phyloP scores from a whole-genome alignment of 441 rosid species.

The Populus hybrid region DNA sequence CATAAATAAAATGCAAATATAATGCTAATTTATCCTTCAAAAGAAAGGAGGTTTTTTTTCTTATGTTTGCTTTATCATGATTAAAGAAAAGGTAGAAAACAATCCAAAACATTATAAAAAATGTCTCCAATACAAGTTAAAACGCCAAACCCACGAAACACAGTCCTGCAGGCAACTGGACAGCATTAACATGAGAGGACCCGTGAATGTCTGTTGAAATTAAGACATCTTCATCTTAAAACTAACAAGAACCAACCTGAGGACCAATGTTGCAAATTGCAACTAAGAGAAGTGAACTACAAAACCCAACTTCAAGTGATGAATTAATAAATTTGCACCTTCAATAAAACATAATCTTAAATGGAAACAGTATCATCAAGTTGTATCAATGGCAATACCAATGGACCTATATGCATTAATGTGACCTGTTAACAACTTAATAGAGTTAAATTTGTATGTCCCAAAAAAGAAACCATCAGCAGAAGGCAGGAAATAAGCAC shows the following conservation, averaged over 20 bases:
- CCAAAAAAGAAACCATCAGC: conserved; percentile 17
- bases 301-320: conserved; percentile 30
- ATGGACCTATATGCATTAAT: conserved; percentile 69
- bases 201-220: conserved; percentile 37
- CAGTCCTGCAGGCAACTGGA: conserved; percentile 83
- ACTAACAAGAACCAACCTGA: conserved; percentile 45
- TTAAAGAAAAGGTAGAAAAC: conserved; percentile 13
- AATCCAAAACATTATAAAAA: conserved; percentile 43
- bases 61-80: background rate
- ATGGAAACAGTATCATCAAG: conserved; percentile 71
- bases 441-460: conserved; percentile 29
- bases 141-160: conserved; percentile 53
- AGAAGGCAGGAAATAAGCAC: background rate
- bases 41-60: conserved; percentile 7
- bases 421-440: conserved; percentile 63
- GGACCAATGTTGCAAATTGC: conserved; percentile 15
- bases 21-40: conserved; percentile 6
- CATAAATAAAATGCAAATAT: background rate
- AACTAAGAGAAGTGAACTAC: conserved; percentile 18
- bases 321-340: conserved; percentile 56
- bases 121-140: conserved; percentile 54
- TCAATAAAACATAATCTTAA: conserved; percentile 62
- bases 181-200: conserved; percentile 49
- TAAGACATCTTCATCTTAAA: conserved; percentile 30
- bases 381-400: conserved; percentile 48